Percentiles rank a stretch among this genome's conserved stretches.
Conservation (phyloP, 2,329 filamentous ascomycete genomes). For the Cordyceps javanica region DNA sequence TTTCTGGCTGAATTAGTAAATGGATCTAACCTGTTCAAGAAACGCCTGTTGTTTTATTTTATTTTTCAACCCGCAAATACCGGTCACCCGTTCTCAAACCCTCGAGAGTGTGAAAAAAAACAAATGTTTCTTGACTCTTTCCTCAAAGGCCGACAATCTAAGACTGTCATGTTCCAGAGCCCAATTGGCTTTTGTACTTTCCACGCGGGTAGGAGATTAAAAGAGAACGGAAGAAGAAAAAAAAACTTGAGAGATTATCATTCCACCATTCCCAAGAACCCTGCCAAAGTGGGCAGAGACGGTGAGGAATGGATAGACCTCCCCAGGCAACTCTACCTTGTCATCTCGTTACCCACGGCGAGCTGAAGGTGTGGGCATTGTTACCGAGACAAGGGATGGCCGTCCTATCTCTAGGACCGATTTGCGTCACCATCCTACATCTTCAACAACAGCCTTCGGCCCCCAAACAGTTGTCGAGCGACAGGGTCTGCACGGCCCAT, state of each 20-base stretch:
- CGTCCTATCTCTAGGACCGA: neutral
- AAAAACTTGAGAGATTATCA: too few species aligned
- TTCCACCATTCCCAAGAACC: neutral
- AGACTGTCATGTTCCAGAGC: neutral
- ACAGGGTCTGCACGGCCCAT: slow-evolving; percentile 4
- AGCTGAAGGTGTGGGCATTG: slow-evolving; percentile 3
- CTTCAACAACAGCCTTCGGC: neutral
- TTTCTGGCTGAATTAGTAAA: too few species aligned
- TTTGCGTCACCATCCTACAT: neutral
- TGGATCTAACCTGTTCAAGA: too few species aligned
- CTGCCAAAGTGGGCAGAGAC: neutral
- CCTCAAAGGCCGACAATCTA: neutral
- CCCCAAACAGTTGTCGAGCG: neutral
- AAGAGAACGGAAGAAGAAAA: neutral
- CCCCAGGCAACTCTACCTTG: neutral
- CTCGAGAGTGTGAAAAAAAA: too few species aligned
- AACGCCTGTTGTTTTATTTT: neutral
- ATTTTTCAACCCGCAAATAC: too few species aligned
- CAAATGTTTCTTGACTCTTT: neutral
- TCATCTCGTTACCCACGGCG: neutral
- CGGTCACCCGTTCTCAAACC: too few species aligned
- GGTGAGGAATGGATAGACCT: slow-evolving; percentile 2
- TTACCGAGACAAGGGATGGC: slow-evolving; percentile 2
- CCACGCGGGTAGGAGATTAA: neutral
- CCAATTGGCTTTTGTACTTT: neutral